Evolutionary conservation across 2,329 filamentous ascomycete genomes (phyloP).

Genomic region (Cladophialophora psammophila): DNA sequence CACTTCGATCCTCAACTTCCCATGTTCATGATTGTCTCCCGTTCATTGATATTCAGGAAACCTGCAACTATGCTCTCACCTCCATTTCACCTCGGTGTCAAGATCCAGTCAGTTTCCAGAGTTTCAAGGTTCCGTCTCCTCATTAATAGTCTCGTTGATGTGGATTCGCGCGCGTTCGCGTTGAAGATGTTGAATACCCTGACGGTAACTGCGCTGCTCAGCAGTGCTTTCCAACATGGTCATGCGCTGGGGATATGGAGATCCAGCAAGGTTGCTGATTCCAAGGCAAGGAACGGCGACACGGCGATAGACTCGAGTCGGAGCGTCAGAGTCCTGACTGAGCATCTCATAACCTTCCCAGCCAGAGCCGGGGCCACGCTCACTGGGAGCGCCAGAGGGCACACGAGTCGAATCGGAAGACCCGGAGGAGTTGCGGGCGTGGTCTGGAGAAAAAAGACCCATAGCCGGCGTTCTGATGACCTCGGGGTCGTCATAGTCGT

Average conservation of each 20-base stretch:
- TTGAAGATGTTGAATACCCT: background rate
- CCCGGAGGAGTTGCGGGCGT: background rate
- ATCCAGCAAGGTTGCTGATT: background rate
- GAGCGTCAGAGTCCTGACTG: background rate
- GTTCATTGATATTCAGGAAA: background rate
- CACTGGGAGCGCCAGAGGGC: background rate
- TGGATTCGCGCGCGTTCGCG: background rate
- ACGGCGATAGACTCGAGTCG: background rate
- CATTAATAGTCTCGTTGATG: background rate
- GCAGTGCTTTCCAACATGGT: background rate
- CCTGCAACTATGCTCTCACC: background rate
- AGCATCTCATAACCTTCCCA: background rate
- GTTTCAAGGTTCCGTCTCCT: background rate
- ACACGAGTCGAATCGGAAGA: background rate
- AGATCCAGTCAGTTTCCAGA: background rate
- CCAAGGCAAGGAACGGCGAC: background rate
- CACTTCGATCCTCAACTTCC: background rate
- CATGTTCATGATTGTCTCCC: background rate
- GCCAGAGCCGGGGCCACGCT: slow-evolving; percentile 4
- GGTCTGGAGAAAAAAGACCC: background rate
- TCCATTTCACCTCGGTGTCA: background rate
- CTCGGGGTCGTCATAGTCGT: background rate
- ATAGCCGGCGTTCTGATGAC: background rate
- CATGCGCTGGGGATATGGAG: background rate
- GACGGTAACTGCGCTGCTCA: background rate